Conservation (phyloP, 2,329 filamentous ascomycete species). For the Alternaria sp. region DNA sequence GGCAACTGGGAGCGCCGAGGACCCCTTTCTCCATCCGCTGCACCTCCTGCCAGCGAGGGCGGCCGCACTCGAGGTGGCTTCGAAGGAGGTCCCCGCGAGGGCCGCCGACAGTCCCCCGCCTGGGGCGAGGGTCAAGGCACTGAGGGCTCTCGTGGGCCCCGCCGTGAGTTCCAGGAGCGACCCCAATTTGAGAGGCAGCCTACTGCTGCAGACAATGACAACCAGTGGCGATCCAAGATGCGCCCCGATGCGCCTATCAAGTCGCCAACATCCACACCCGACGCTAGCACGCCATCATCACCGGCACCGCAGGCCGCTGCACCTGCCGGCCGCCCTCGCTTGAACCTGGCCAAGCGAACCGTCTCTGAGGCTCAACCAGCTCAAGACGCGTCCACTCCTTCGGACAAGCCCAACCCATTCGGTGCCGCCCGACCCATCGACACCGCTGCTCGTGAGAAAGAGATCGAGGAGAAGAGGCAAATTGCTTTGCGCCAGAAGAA, state of each 20-base stretch:
- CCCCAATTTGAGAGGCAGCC: slow-evolving; percentile 71
- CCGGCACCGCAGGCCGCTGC: slow-evolving; percentile 68
- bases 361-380: slow-evolving; percentile 74
- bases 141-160: slow-evolving; percentile 79
- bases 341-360: slow-evolving; percentile 91
- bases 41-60: slow-evolving; percentile 59
- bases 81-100: slow-evolving; percentile 49
- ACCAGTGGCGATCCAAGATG: slow-evolving; percentile 92
- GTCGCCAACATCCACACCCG: slow-evolving; percentile 71
- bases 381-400: slow-evolving; percentile 46
- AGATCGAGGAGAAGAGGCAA: slow-evolving; percentile 87
- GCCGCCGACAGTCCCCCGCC: slow-evolving; percentile 65
- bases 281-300: slow-evolving; percentile 77
- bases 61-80: slow-evolving; percentile 65
- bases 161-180: slow-evolving; percentile 71
- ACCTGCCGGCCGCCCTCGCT: slow-evolving; percentile 72
- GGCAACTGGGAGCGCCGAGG: slow-evolving; percentile 95
- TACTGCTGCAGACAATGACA: slow-evolving; percentile 91
- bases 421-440: slow-evolving; percentile 94
- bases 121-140: slow-evolving; percentile 75
- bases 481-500: slow-evolving; percentile 79
- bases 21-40: slow-evolving; percentile 75
- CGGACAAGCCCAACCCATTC: slow-evolving; percentile 89
- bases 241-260: slow-evolving; percentile 72
- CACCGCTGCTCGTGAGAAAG: slow-evolving; percentile 84